Evolutionary conservation across 202 grass and related monocot genomes (phyloP), one percentile per base, ranked within the genome.

Genomic region (Alloteropsis angusta): DNA sequence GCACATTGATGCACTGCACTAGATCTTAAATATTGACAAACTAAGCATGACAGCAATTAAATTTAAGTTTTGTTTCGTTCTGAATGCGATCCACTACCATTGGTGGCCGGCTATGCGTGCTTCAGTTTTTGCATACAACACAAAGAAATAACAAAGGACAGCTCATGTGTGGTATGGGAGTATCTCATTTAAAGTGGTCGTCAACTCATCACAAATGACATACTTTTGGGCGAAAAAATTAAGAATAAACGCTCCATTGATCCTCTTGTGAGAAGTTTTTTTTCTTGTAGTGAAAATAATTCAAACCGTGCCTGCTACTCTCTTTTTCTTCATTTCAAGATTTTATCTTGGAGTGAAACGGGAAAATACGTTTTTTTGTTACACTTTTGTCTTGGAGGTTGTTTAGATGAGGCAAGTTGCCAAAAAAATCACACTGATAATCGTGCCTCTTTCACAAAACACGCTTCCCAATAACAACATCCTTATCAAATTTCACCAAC

Each of bases 1-100:
- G 81, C 63, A 26, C 56, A 23, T 6, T 26, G 70, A 76, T 80
- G 46, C 81, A 58, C 5, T 88, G 62, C 64, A 84, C 61, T 54
- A 54, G 63, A 88, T 76, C 76, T 71, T 84, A 55, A 84, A 75
- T 30, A 75, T 19, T 41, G 7, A 79, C 49, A 9, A 1, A 12
- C 36, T 60, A 75, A 54, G 36, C 75, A 84, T 70, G n/a, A 14
- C 44, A 45, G 18, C 35, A 83, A 53, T 26, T 75, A 69, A 69
- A 55, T 35, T 60, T 69, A 60, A n/a, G 60, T 42, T 38, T 3
- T 19, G 7, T 21, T 36, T 76, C 9, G 8, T 55, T 57, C 37
- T 56, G 13, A 26, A n/a, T n/a, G n/a, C n/a, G 8, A 55, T 23
- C 52, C 21, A 11, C 55, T 28, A 26, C 3, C 23, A 28, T 28